Evolutionary conservation across 805 yeast species (phyloP), one percentile per base, ranked within the genome.

Genomic region (Schwanniomyces vanrijiae): DNA sequence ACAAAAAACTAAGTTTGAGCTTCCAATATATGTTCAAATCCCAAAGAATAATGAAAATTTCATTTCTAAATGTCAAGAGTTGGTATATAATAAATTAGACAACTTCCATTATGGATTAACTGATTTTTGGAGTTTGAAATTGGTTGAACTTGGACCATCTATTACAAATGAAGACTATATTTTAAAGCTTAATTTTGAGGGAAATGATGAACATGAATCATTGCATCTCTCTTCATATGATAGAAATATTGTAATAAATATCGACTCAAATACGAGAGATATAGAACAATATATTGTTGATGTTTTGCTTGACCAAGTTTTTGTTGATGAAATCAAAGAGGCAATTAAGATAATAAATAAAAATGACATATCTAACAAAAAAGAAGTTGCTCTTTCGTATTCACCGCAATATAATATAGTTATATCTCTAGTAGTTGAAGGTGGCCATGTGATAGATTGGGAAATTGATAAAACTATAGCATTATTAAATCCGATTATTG

Each of bases 391-490:
- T n/a, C 64, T 82, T 25, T 78, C 82, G 0, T 84, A 80, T 58
- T 69, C 86, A 2, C 84, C 92, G 3, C 69, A 78, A 28, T 83
- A 86, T 52, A 94, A 89, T 59, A 56, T 92, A n/a, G 83, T 90
- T 3, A 76, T 90, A 50, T 84, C 90, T 19, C 70, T 91, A 47
- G 68, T 91, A 43, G 78, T 81, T 21, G 96, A 94, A 42, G 83
- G 81, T 50, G 86, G 87, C 0, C 65, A 71, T 14, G 81, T 84
- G 3, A 69, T 88, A 7, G 72, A 73, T 3, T 92, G 97, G 97
- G 88, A 87, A 29, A 80, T 88, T 40, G 83, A 78, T 11, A 49
- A 65, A 1, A 78, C 86, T 4, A 55, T 84, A 9, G 59, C 72
- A n/a, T 56, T 64, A 14, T 81, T 90, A 54, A 58, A 70, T 1